These are phyloP conservation scores for Crucihimalaya himalaica DNA, from an alignment of 345 rosid species.

Conservation along the genomic window DNA sequence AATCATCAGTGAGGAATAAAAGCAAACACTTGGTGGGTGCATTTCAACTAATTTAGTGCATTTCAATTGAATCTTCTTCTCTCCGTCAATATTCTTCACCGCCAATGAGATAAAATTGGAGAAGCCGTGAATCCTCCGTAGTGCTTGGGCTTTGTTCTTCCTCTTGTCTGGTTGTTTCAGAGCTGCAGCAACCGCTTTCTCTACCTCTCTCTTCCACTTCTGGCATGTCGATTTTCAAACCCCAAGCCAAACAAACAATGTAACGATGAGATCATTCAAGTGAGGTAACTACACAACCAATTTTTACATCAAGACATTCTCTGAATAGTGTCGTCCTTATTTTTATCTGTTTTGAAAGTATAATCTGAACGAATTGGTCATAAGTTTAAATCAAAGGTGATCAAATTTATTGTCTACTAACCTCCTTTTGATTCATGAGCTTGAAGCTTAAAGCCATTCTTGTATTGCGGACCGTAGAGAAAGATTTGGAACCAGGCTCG, in stretches of 20 bases:
- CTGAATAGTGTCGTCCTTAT: no score
- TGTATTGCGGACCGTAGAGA: conserved; percentile 53
- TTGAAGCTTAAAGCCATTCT: conserved; percentile 54
- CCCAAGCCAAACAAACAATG: no score
- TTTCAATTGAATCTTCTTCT: conserved; percentile 48
- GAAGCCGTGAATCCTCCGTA: conserved; percentile 68
- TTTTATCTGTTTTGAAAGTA: no score
- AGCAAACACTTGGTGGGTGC: conserved; percentile 28
- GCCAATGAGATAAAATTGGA: conserved; percentile 54
- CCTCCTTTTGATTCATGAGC: conserved; percentile 4
- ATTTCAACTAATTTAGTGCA: not conserved
- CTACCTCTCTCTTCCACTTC: conserved; percentile 49
- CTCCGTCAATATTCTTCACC: conserved; percentile 41
- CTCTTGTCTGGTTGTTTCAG: conserved; percentile 61
- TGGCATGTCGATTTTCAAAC: conserved; percentile 43
- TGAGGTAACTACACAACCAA: no score
- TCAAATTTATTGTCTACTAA: no score
- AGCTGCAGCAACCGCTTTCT: conserved; percentile 71
- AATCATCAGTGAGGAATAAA: conserved; percentile 25
- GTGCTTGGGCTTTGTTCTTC: conserved; percentile 59
- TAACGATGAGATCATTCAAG: no score
- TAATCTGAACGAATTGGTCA: no score
- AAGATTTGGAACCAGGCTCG: conserved; percentile 47
- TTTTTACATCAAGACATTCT: no score
- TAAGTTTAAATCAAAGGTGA: no score